Conservation (phyloP, 768 basidiomycete species). For the Russula ochroleuca region DNA sequence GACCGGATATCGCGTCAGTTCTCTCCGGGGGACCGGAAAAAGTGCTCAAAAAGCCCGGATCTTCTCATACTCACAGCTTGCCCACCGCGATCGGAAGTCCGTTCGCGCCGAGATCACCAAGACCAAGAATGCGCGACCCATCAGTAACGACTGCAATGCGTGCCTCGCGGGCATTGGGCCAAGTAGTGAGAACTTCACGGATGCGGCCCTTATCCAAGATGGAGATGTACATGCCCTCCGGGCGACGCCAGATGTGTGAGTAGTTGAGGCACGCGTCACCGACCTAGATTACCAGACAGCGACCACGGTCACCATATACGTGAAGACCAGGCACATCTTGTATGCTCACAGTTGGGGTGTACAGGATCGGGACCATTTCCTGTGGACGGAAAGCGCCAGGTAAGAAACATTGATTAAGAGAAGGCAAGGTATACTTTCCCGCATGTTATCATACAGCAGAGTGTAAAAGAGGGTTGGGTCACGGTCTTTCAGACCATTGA, state of each 20-base stretch:
- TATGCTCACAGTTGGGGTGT: conserved; percentile 89
- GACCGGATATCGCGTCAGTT: conserved; percentile 10
- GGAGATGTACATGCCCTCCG: conserved; percentile 52
- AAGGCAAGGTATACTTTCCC: conserved; percentile 39
- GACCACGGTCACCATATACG: conserved; percentile 60
- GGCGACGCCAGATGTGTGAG: conserved; percentile 29
- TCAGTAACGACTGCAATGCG: conserved; percentile 92
- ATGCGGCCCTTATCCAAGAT: conserved; percentile 83
- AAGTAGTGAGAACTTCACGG: conserved; percentile 61
- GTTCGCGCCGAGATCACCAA: conserved; percentile 80
- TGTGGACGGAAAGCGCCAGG: conserved; percentile 25
- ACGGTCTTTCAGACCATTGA: conserved; percentile 67
- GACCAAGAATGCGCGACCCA: conserved; percentile 84
- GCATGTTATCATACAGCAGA: conserved; percentile 67
- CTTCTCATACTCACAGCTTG: conserved; percentile 51
- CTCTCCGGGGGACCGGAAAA: conserved; percentile 2
- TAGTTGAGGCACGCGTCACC: conserved; percentile 28
- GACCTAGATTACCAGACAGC: conserved; percentile 16
- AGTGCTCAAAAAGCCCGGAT: not conserved
- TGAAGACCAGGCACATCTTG: conserved; percentile 74
- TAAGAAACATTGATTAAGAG: not conserved
- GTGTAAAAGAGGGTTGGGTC: conserved; percentile 77
- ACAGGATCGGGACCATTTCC: conserved; percentile 73
- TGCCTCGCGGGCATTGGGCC: conserved; percentile 68
- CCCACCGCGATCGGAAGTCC: conserved; percentile 88